A percentile compares a stretch with the other conserved stretches of the same genome.
phyloP scores from a whole-genome alignment of 108 stramenopile genomes.

The Nitzschia sp. region DNA sequence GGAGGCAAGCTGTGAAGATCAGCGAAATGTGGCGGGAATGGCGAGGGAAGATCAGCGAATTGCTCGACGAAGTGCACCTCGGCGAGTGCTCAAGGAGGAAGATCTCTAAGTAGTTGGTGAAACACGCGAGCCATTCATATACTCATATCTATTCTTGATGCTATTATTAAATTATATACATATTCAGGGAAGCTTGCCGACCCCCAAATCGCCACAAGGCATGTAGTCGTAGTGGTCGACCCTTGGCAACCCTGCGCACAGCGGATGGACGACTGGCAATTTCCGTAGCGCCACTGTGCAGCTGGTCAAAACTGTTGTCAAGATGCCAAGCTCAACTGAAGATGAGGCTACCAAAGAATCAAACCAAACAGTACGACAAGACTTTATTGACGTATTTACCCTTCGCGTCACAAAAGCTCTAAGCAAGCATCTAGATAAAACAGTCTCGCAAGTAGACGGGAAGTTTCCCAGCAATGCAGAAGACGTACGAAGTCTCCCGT shows the following conservation, averaged over 20 bases:
- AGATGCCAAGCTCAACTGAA: too few species aligned
- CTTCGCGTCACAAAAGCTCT: background rate
- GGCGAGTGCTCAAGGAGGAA: background rate
- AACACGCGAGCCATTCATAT: too few species aligned
- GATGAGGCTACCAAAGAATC: background rate
- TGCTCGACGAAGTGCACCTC: background rate
- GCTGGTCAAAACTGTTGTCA: too few species aligned
- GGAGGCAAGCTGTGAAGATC: constrained; percentile 3
- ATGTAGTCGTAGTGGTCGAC: too few species aligned
- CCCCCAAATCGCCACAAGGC: too few species aligned
- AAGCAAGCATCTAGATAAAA: background rate
- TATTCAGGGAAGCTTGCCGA: too few species aligned
- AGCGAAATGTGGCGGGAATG: background rate
- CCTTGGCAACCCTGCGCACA: too few species aligned
- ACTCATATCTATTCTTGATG: too few species aligned
- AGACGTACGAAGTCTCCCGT: constrained; percentile 25
- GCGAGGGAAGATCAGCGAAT: background rate
- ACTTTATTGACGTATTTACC: constrained; percentile 8
- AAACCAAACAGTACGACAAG: constrained; percentile 8
- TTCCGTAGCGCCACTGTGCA: too few species aligned
- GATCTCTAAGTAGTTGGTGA: too few species aligned
- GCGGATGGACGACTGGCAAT: too few species aligned
- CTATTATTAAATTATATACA: too few species aligned
- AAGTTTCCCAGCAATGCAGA: constrained; percentile 11
- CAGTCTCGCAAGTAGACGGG: constrained; percentile 1